Evolutionary conservation across 2,329 filamentous ascomycete genomes (phyloP).

Genomic region (Trichoderma atroviride): DNA sequence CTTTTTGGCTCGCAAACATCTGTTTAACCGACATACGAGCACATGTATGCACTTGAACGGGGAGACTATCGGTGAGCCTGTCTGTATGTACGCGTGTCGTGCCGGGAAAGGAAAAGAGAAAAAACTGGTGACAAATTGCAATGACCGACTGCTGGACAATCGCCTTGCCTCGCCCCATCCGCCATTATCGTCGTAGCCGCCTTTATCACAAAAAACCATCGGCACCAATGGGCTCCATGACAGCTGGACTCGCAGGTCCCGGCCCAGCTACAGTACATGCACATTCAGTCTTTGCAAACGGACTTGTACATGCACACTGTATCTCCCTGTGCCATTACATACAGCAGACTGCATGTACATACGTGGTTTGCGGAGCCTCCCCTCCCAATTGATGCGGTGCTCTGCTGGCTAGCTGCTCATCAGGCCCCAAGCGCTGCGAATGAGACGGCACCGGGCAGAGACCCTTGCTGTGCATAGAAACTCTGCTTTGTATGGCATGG

Average conservation of each 20-base stretch:
- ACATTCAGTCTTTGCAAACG: neutral
- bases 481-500: constrained; percentile 6
- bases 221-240: constrained; percentile 20
- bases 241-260: constrained; percentile 21
- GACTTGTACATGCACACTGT: neutral
- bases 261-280: neutral
- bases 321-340: neutral
- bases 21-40: neutral
- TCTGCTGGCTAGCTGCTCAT: constrained; percentile 11
- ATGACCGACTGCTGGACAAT: neutral
- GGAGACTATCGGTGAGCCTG: neutral
- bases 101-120: neutral
- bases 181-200: constrained; percentile 22
- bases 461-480: constrained; percentile 3
- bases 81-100: neutral
- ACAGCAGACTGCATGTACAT: neutral
- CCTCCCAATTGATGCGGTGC: neutral
- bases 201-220: constrained; percentile 2
- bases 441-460: neutral
- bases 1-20: constrained; percentile 6
- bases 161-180: neutral
- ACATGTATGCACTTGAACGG: neutral
- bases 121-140: neutral
- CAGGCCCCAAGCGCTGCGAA: constrained; percentile 9
- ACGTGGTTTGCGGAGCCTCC: neutral